phyloP scores from a whole-genome alignment of 164 flowering plant species.

The Brasenia schreberi region DNA sequence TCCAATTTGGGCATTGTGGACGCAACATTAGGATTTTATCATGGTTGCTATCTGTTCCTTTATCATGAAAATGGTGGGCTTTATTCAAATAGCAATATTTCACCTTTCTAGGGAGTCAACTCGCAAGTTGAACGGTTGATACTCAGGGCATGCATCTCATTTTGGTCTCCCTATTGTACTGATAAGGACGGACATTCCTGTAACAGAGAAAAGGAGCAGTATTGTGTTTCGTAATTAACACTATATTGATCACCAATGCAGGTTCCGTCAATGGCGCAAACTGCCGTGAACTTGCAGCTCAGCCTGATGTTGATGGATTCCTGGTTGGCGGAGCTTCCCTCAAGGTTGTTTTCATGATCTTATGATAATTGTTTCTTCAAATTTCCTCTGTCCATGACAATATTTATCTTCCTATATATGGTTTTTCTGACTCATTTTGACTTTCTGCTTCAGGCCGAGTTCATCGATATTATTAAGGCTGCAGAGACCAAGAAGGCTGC shows the following conservation, averaged over 20 bases:
- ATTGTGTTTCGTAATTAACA: no score
- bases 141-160: no score
- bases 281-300: slow-evolving; percentile 59
- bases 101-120: no score
- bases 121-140: no score
- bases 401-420: not conserved
- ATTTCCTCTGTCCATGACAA: not conserved
- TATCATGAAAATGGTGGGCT: no score
- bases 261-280: slow-evolving; percentile 76
- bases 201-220: no score
- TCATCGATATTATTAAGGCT: slow-evolving; percentile 67
- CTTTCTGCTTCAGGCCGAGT: slow-evolving; percentile 41
- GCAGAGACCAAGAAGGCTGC: slow-evolving; percentile 42
- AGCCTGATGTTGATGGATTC: slow-evolving; percentile 75
- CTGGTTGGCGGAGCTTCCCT: slow-evolving; percentile 86
- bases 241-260: slow-evolving; percentile 4
- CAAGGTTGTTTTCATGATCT: slow-evolving; percentile 27
- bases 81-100: no score
- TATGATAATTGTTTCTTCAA: not conserved
- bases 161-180: no score
- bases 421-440: not conserved
- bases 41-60: no score
- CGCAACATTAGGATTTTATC: no score
- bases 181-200: no score
- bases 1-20: no score